These are phyloP conservation scores for Ogataea kodamae DNA, from an alignment of 805 yeast species.

Conservation along the genomic window DNA sequence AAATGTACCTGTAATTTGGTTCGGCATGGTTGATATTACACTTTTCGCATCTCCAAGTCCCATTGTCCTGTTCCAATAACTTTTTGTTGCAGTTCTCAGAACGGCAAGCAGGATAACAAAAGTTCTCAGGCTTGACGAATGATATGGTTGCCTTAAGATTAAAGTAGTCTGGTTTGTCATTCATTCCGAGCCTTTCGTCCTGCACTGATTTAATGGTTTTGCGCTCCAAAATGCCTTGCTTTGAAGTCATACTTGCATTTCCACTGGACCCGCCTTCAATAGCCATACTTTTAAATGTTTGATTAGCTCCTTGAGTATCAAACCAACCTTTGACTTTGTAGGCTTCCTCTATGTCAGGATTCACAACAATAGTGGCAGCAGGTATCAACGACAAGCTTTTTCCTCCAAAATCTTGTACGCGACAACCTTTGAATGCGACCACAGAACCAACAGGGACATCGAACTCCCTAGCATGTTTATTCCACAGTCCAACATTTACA, in stretches of 20 bases:
- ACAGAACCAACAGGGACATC: slow-evolving; percentile 71
- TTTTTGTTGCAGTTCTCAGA: slow-evolving; percentile 78
- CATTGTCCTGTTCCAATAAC: slow-evolving; percentile 68
- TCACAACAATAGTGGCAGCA: slow-evolving; percentile 67
- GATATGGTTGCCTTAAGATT: slow-evolving; percentile 70
- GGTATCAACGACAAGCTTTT: slow-evolving; percentile 77
- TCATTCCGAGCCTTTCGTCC: slow-evolving; percentile 63
- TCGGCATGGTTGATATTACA: slow-evolving; percentile 67
- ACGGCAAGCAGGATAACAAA: slow-evolving; percentile 88
- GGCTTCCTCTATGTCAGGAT: slow-evolving; percentile 89
- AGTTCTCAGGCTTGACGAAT: slow-evolving; percentile 67
- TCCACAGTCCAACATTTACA: slow-evolving; percentile 85
- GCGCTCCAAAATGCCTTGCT: slow-evolving; percentile 49
- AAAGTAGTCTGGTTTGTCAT: slow-evolving; percentile 79
- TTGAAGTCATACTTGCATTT: slow-evolving; percentile 32
- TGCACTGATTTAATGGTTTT: slow-evolving; percentile 65
- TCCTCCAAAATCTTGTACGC: slow-evolving; percentile 85
- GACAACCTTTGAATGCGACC: slow-evolving; percentile 88
- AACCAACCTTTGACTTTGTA: slow-evolving; percentile 92
- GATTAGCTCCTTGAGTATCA: slow-evolving; percentile 68
- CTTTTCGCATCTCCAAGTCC: slow-evolving; percentile 90
- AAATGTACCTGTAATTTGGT: slow-evolving; percentile 77
- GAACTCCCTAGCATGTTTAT: slow-evolving; percentile 78
- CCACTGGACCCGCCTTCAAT: slow-evolving; percentile 42
- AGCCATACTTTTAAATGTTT: slow-evolving; percentile 59